Percentiles rank a stretch among this genome's conserved stretches.
Conservation (phyloP, 768 basidiomycete genomes). For the Antrodiella citrinella region DNA sequence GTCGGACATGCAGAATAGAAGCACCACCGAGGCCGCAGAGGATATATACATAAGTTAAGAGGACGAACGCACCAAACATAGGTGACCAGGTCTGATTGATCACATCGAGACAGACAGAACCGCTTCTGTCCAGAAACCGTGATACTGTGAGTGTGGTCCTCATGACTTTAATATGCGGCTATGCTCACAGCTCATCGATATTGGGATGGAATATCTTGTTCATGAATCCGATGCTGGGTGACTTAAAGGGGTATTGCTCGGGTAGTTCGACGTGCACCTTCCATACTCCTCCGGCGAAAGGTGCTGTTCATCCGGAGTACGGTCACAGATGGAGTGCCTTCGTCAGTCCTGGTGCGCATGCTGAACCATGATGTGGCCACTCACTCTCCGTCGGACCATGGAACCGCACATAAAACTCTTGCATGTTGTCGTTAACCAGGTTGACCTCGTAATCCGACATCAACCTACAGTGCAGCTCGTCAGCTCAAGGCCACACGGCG, state of each 20-base stretch:
- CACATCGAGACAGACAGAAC: constrained; percentile 96
- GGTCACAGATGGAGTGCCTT: neutral
- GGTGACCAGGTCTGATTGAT: constrained; percentile 99
- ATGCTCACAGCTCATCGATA: constrained; percentile 91
- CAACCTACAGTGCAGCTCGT: constrained; percentile 43
- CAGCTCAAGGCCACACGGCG: neutral
- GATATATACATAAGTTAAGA: too few species aligned
- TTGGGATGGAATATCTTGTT: constrained; percentile 99
- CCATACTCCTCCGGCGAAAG: constrained; percentile 97
- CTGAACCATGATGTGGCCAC: constrained; percentile 21
- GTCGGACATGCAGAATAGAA: too few species aligned
- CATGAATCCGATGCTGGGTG: constrained; percentile 98
- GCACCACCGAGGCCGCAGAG: too few species aligned
- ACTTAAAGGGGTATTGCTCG: constrained; percentile 98
- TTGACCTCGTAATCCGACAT: constrained; percentile 99
- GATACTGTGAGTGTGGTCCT: too few species aligned
- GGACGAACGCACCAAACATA: constrained; percentile 79
- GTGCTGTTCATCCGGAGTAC: constrained; percentile 44
- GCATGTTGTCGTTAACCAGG: constrained; percentile 97
- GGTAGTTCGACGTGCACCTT: constrained; percentile 99
- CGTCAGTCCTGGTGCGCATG: neutral
- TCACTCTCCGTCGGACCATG: constrained; percentile 89
- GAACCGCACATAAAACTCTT: constrained; percentile 97
- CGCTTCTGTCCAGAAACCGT: constrained; percentile 79
- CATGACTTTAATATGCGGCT: too few species aligned